Evolutionary conservation across 495 filamentous ascomycete genomes (phyloP).

Genomic region (Parathielavia appendiculata): DNA sequence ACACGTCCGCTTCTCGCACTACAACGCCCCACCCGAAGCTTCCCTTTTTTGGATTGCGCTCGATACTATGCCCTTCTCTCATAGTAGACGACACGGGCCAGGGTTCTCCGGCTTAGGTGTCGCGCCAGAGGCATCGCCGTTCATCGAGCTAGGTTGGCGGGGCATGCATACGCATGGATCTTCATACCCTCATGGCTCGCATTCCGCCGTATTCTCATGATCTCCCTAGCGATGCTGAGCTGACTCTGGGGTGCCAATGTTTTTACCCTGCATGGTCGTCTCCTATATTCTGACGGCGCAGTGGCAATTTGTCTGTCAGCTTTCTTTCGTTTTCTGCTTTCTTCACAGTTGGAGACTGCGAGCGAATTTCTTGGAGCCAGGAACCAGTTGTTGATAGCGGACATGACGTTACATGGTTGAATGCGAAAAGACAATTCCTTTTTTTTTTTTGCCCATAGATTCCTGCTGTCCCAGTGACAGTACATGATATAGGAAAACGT

Average conservation of each 20-base stretch:
- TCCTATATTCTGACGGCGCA: not conserved
- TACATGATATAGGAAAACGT: not conserved
- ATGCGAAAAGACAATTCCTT: slow-evolving; percentile 22
- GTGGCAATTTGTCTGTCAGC: slow-evolving; percentile 16
- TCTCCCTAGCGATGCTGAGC: not conserved
- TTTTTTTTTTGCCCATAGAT: slow-evolving; percentile 5
- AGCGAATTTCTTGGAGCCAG: slow-evolving; percentile 3
- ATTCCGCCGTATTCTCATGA: not conserved
- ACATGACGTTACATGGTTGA: slow-evolving; percentile 26
- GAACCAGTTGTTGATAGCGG: slow-evolving; percentile 8
- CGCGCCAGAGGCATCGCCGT: not conserved
- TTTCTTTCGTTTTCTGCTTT: slow-evolving; percentile 12
- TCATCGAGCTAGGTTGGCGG: not conserved
- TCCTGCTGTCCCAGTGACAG: not conserved
- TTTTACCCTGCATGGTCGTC: not conserved
- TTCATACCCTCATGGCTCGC: not conserved
- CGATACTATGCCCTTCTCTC: not conserved
- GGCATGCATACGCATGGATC: not conserved
- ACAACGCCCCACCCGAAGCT: not conserved
- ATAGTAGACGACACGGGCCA: slow-evolving; percentile 1
- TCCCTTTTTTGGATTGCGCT: slow-evolving; percentile 5
- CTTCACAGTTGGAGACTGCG: slow-evolving; percentile 26
- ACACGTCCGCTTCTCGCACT: slow-evolving; percentile 13
- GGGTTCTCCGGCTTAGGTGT: not conserved
- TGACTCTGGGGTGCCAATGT: not conserved